phyloP scores from a whole-genome alignment of 129 eudicot genomes.

The Heracleum sosnowskyi region DNA sequence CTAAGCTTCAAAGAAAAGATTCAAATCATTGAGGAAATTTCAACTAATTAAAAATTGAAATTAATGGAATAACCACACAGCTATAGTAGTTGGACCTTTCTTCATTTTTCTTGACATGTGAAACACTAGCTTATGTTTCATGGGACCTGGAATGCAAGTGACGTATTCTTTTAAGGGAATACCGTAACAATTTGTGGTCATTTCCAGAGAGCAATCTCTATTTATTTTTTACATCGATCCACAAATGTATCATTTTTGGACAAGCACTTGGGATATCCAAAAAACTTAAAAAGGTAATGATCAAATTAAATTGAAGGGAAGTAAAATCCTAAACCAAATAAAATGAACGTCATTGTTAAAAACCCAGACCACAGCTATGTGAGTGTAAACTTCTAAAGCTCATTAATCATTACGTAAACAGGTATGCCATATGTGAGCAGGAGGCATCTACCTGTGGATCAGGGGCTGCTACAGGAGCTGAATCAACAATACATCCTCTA shows the following conservation, averaged over 20 bases:
- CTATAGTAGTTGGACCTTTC: background rate
- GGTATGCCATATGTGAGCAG: background rate
- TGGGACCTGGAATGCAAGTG: background rate
- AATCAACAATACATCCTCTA: slow-evolving; percentile 92
- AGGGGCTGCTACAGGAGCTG: slow-evolving; percentile 91
- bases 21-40: background rate
- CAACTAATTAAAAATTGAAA: background rate
- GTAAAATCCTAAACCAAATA: background rate
- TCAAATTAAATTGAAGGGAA: background rate
- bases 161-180: too few relatives aligned
- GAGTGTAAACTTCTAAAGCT: background rate
- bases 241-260: background rate
- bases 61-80: background rate
- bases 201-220: background rate
- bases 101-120: background rate
- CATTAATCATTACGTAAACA: background rate
- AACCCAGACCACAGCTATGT: background rate
- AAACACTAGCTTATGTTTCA: background rate
- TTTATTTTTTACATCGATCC: background rate
- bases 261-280: background rate
- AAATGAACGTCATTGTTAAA: background rate
- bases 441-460: slow-evolving; percentile 78
- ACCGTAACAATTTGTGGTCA: background rate
- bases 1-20: background rate
- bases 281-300: background rate